Conservation (phyloP, 1,284 basidiomycete genomes). For the Athelia psychrophila region DNA sequence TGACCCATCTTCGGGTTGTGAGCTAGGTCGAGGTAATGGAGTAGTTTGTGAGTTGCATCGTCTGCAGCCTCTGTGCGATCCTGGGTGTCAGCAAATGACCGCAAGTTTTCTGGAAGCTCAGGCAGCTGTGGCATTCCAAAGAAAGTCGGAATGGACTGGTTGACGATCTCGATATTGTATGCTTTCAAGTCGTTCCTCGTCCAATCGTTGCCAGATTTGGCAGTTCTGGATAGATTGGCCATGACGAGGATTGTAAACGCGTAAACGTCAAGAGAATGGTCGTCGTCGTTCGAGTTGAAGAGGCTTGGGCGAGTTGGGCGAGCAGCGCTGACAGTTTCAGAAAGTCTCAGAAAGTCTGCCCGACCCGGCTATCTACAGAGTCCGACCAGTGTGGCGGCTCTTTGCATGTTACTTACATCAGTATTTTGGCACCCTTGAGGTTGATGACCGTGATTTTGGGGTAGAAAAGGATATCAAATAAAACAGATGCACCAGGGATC, state of each 20-base stretch:
- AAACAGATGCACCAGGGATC: no score
- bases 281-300: no score
- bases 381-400: no score
- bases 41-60: conserved; percentile 11
- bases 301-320: no score
- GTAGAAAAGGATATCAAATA: no score
- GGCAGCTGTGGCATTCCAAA: conserved; percentile 10
- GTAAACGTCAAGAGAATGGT: no score
- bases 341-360: no score
- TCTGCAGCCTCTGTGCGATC: conserved; percentile 12
- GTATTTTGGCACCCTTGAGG: no score
- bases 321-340: no score
- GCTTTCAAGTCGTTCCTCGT: not conserved
- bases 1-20: conserved; percentile 13
- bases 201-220: conserved; percentile 7
- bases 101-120: conserved; percentile 9
- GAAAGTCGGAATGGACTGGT: conserved; percentile 10
- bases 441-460: no score
- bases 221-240: conserved; percentile 4
- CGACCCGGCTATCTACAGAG: no score
- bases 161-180: conserved; percentile 1
- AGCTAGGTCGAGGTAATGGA: conserved; percentile 17
- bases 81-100: conserved; percentile 10
- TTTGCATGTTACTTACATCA: no score
- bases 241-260: not conserved